phyloP scores from a whole-genome alignment of 345 rosid species.

The Citrus sp. region DNA sequence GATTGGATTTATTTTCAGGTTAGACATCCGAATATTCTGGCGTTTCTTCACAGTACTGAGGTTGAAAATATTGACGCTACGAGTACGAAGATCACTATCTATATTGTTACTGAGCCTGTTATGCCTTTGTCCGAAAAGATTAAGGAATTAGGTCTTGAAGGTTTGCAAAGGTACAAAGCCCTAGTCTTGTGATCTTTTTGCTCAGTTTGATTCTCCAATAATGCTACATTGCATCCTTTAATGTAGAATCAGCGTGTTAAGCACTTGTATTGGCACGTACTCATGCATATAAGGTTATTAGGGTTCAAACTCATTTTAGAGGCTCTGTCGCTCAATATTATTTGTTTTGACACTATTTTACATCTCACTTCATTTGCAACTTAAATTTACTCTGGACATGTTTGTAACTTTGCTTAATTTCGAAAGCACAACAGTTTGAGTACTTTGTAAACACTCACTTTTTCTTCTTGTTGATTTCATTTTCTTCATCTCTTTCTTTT shows the following conservation, averaged over 20 bases:
- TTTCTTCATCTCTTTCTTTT: not conserved
- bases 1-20: slow-evolving; percentile 42
- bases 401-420: not conserved
- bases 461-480: not conserved
- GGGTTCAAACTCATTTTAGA: not conserved
- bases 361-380: not conserved
- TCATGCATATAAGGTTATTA: not conserved
- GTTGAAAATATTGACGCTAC: slow-evolving; percentile 76
- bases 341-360: not conserved
- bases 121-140: slow-evolving; percentile 96
- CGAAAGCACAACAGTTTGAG: not conserved
- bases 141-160: slow-evolving; percentile 84
- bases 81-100: slow-evolving; percentile 65
- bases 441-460: not conserved
- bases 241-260: not conserved
- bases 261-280: not conserved
- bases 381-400: not conserved
- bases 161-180: slow-evolving; percentile 70
- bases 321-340: not conserved
- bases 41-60: slow-evolving; percentile 95
- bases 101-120: slow-evolving; percentile 97
- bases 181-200: not conserved
- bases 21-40: slow-evolving; percentile 92
- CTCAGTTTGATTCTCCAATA: not conserved
- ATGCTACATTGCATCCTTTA: not conserved